Base-by-base conservation (phyloP, 257 asterid genomes). In the Solanum megistacrolobum region DNA sequence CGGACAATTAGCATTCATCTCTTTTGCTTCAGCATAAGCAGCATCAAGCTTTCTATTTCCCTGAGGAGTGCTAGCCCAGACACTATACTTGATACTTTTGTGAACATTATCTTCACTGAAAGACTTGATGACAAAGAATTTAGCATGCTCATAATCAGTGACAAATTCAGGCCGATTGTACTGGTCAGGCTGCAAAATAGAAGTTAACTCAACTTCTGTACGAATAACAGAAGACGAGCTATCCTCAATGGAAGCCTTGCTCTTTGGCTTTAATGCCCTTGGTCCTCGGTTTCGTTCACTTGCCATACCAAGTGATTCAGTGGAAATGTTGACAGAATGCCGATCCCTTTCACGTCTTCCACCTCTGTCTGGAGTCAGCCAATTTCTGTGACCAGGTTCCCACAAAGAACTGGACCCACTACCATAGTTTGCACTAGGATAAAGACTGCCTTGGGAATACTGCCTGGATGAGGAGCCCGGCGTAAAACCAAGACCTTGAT, bases 91-190 rank as follows among this genome's bases (percentile, higher is more conserved):
- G 82, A 97, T 96, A 90, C 99, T 97, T 91, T 93, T 96, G 90
- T 97, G 99, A 91, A 97, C 92, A 89, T 97, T 97, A 89, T 97
- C 99, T 90, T 97, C 99, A 38, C 98, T 97, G 93, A 97, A 97
- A 89, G 99, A 97, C 93, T 97, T 97, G 14, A 97, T 97, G 66
- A 97, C 98, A 86, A 95, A 96, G 87, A 97, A 97, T 81, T 95
- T 97, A 52, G 98, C 98, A 58, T 83, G 90, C 86, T 95, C 97
- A 87, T 93, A 92, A 88, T 94, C 96, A 1, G 96, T 93, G 62
- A 87, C 89, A 84, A 97, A 96, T 85, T 95, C 98, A 82, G 94
- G 94, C 84, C 94, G 92, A 91, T 95, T 95, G 74, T 85, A 89
- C 89, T 92, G 94, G 65, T 92, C 93, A 89, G 91, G 90, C 71